Percentiles rank a stretch among this genome's conserved stretches.
Conservation (phyloP, 306 rosid genomes). For the Alnus glutinosa region DNA sequence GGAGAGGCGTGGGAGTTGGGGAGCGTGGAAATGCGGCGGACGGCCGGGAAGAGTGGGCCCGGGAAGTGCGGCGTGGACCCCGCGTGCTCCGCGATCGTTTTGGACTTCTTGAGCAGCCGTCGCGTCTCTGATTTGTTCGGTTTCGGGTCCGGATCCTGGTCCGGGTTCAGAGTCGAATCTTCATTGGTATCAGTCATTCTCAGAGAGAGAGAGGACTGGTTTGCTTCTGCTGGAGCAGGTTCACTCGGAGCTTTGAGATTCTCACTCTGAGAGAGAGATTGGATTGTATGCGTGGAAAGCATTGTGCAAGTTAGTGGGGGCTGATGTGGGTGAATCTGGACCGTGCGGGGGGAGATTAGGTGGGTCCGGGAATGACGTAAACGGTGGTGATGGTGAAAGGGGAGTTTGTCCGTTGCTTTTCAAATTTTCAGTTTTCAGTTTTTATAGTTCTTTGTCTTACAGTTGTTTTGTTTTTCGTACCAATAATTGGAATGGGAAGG, state of each 20-base stretch:
- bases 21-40: conserved; percentile 36
- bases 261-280: not conserved
- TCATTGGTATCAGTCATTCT: conserved; percentile 36
- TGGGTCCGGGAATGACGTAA: not conserved
- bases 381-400: not conserved
- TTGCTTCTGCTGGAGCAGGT: not conserved
- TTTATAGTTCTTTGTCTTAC: no score
- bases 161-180: conserved; percentile 33
- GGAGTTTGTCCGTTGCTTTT: not conserved
- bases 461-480: not conserved
- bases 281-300: not conserved
- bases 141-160: conserved; percentile 17
- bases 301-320: not conserved
- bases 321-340: not conserved
- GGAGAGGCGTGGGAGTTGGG: conserved; percentile 4
- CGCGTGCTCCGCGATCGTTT: conserved; percentile 37
- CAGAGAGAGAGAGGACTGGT: not conserved
- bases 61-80: conserved; percentile 30
- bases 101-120: conserved; percentile 55
- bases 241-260: not conserved
- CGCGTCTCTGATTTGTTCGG: conserved; percentile 40
- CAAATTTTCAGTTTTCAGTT: not conserved
- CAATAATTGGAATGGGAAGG: not conserved
- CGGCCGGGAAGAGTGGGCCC: conserved; percentile 50
- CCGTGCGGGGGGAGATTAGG: not conserved